Percentiles rank a stretch among this genome's conserved stretches.
Conservation (phyloP, 202 grass and related monocot genomes). For the Brachypodium distachyon region DNA sequence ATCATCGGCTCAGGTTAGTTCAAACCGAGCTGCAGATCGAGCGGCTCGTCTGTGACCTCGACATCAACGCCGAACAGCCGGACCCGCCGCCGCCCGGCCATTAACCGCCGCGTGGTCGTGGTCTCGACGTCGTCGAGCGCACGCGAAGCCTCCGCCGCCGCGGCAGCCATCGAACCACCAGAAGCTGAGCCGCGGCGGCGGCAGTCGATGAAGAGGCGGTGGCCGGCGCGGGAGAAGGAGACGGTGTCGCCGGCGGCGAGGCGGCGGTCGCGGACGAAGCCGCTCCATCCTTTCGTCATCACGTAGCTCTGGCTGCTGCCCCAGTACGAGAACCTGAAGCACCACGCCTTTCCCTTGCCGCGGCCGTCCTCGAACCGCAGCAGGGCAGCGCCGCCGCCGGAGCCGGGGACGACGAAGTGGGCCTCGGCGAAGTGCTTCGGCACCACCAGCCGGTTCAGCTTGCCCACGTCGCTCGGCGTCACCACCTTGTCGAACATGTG, state of each 20-base stretch:
- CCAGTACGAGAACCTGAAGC: neutral
- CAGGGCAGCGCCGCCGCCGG: neutral
- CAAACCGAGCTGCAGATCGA: constrained; percentile 16
- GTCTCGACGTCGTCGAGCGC: neutral
- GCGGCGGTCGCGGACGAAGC: neutral
- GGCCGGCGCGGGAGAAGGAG: neutral
- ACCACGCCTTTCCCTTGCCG: neutral
- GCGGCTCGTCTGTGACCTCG: neutral
- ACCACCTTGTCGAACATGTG: constrained; percentile 2
- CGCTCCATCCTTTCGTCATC: neutral
- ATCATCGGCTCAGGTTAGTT: neutral
- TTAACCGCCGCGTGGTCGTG: neutral
- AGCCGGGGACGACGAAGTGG: neutral
- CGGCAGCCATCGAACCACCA: neutral
- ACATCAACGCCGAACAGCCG: constrained; percentile 37
- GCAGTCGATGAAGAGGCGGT: neutral
- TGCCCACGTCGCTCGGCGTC: constrained; percentile 1
- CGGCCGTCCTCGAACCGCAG: neutral
- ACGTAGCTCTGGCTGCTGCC: neutral
- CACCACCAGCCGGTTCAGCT: neutral
- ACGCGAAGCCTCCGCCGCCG: neutral
- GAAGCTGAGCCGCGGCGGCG: neutral
- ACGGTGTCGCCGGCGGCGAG: neutral
- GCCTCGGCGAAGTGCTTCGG: neutral
- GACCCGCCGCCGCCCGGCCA: neutral